Conservation (phyloP, 768 basidiomycete genomes). For the Lactarius indigo region DNA sequence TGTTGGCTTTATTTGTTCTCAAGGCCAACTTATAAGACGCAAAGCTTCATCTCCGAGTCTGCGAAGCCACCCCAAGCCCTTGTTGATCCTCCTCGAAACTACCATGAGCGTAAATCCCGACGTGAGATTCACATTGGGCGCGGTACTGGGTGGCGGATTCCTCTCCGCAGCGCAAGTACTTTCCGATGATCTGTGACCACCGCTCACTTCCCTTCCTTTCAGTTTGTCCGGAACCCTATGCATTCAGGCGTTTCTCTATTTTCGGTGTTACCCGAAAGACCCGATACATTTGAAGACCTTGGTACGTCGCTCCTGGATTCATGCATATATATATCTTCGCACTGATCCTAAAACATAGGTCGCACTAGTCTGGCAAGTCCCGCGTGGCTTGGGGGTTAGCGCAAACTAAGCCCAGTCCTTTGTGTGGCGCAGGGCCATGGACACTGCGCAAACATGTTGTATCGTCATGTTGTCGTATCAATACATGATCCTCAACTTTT, state of each 20-base stretch:
- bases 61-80: not conserved
- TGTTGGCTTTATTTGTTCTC: not conserved
- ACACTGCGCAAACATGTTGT: slow-evolving; percentile 11
- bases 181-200: not conserved
- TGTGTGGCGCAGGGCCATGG: slow-evolving; percentile 3
- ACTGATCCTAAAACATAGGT: not conserved
- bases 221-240: slow-evolving; percentile 13
- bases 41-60: not conserved
- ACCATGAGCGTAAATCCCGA: slow-evolving; percentile 6
- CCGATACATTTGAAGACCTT: slow-evolving; percentile 11
- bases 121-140: slow-evolving; percentile 10
- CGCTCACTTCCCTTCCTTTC: not conserved
- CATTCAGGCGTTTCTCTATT: slow-evolving; percentile 15
- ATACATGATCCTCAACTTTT: slow-evolving; percentile 14
- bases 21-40: not conserved
- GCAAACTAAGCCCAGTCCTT: not conserved
- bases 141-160: slow-evolving; percentile 8
- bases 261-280: slow-evolving; percentile 11
- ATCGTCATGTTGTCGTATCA: slow-evolving; percentile 8
- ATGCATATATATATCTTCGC: not conserved
- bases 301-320: slow-evolving; percentile 1
- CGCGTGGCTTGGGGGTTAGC: not conserved
- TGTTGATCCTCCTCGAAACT: not conserved
- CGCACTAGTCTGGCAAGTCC: slow-evolving; percentile 16
- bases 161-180: slow-evolving; percentile 14